A percentile compares a stretch with the other conserved stretches of the same genome.
Evolutionary conservation across 2,329 filamentous ascomycete species (phyloP).

Genomic region (Daldinia eschscholtzii): DNA sequence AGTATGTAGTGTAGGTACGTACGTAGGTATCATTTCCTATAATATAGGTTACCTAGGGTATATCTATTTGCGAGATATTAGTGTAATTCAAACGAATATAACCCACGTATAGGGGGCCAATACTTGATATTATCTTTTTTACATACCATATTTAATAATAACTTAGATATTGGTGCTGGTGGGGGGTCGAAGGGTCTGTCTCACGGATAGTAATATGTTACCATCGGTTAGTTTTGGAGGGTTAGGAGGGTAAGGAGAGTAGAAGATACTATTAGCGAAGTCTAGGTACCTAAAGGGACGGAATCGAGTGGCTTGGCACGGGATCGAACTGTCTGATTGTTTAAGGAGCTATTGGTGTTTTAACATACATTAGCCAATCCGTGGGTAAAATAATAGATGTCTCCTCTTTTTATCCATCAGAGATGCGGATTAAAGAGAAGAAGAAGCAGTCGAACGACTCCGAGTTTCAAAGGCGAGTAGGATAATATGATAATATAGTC

Average conservation of each 20-base stretch:
- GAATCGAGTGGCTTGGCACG: conserved; percentile 22
- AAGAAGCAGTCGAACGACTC: conserved; percentile 20
- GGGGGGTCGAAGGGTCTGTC: neutral
- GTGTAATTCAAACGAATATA: neutral
- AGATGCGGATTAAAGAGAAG: neutral
- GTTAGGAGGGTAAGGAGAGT: neutral
- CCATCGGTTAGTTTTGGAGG: too few relatives aligned
- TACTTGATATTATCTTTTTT: neutral
- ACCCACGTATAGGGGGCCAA: neutral
- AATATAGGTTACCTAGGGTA: neutral
- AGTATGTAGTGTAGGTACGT: too few relatives aligned
- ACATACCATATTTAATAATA: neutral
- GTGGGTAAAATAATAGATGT: neutral
- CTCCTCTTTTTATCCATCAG: neutral
- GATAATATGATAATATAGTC: neutral
- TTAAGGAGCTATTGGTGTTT: neutral
- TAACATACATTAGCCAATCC: neutral
- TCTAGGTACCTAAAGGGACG: conserved; percentile 9
- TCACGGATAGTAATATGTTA: neutral
- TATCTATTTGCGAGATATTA: conserved; percentile 1
- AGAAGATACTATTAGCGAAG: neutral
- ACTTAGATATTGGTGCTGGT: neutral
- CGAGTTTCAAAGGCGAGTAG: conserved; percentile 27
- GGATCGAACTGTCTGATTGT: neutral
- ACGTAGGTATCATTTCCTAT: neutral